Evolutionary conservation across 441 rosid genomes (phyloP).

Genomic region (Aleurites moluccanus): DNA sequence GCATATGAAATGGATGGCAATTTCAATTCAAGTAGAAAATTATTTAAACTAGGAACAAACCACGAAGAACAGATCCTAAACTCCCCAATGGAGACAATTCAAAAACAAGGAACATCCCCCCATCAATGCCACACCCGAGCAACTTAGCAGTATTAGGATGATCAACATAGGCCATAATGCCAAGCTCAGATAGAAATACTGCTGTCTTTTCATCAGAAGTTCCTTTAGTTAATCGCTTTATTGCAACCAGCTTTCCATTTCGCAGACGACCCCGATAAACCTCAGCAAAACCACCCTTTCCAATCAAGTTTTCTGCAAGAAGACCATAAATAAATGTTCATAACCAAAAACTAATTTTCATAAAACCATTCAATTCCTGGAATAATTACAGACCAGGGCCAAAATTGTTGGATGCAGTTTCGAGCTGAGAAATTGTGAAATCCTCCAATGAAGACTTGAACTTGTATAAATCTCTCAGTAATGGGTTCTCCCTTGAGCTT

Average conservation of each 20-base stretch:
- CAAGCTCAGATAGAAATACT: conserved; percentile 75
- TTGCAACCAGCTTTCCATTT: conserved; percentile 68
- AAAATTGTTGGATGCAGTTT: conserved; percentile 68
- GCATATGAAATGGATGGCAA: neutral
- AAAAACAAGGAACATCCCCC: conserved; percentile 84
- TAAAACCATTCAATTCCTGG: neutral
- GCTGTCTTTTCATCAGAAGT: conserved; percentile 62
- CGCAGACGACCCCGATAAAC: conserved; percentile 76
- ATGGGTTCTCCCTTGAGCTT: conserved; percentile 39
- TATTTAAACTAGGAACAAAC: conserved; percentile 34
- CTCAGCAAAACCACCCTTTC: conserved; percentile 79
- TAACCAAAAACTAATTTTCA: neutral
- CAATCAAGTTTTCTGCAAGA: conserved; percentile 67
- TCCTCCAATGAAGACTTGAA: conserved; percentile 58
- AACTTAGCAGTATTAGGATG: conserved; percentile 89
- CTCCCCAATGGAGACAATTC: conserved; percentile 77
- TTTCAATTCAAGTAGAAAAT: neutral
- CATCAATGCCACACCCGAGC: conserved; percentile 76
- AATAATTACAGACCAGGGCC: conserved; percentile 44
- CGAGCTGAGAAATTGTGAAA: conserved; percentile 60
- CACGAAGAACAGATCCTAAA: conserved; percentile 73
- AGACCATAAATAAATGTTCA: conserved; percentile 14
- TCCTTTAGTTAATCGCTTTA: conserved; percentile 72
- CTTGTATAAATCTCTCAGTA: conserved; percentile 49
- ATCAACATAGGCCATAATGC: conserved; percentile 79